Base-by-base conservation (phyloP, 306 rosid genomes). In the Astragalus membranaceus region DNA sequence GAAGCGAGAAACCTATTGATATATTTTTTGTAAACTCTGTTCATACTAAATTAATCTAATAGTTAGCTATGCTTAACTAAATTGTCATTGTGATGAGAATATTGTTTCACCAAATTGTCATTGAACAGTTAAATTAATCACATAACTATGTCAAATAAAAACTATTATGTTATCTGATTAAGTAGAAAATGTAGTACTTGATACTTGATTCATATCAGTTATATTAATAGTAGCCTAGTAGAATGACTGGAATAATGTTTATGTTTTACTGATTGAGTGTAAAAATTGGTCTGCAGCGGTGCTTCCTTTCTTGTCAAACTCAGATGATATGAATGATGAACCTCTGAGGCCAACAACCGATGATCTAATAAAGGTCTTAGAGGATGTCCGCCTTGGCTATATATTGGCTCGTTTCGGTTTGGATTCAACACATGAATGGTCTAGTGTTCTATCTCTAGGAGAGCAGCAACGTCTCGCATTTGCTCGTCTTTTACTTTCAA, bases 381-480 rank as follows among this genome's bases (percentile, higher is more conserved):
- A 83, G 71, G 89, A 87, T 58, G 99, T 94, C 50, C 88, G 89
- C 7, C 88, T 94, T 26, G 91, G 91, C 67, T 86, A 94, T 72
- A 57, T 94, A 71, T 80, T 94, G 83, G 69, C 88, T 75, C 91
- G 99, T 48, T 83, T 94, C 57, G 72, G 85, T 77, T 73, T 91
- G 78, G 99, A 91, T 79, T 80, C 86, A 68, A 87, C 66, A 2
- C 85, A 70, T n/a, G 99, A 91, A 75, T 94, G 99, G 99, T 86
- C 99, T 11, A 91, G 97, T 80, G 97, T 94, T 81, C 92, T 94
- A 44, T 94, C 99, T 44, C 85, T 94, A 3, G 99, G 99, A 64
- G 99, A 94, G 83, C 99, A 94, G 75, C 99, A 94, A 53, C 99
- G 99, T 76, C 89, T 94, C 43, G 97, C 99, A 7, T 87, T 91